phyloP scores from a whole-genome alignment of 2,329 filamentous ascomycete species.

The Alternaria sp. region DNA sequence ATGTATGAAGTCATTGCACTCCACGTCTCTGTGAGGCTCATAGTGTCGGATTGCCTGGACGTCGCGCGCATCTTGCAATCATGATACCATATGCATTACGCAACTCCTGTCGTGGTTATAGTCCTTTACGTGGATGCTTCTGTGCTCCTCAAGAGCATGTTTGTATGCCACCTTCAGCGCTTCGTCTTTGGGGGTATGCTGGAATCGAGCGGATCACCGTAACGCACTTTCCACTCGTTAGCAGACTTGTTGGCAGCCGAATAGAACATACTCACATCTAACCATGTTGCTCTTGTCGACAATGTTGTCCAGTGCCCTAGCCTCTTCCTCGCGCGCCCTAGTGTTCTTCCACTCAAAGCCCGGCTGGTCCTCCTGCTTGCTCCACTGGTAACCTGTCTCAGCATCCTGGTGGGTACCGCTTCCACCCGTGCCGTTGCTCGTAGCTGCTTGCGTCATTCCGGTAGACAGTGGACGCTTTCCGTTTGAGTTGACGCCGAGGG shows the following conservation, averaged over 20 bases:
- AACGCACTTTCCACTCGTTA: conserved; percentile 38
- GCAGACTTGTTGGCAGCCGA: not conserved
- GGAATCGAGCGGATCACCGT: conserved; percentile 49
- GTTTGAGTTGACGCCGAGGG: conserved; percentile 47
- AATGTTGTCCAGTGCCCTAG: conserved; percentile 46
- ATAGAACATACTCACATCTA: conserved; percentile 35
- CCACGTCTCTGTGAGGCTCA: not conserved
- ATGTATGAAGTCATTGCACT: not conserved
- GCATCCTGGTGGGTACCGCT: conserved; percentile 25
- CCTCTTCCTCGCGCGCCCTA: conserved; percentile 48
- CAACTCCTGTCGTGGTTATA: not conserved
- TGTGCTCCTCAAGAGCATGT: not conserved
- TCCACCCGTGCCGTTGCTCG: conserved; percentile 13
- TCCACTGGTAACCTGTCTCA: conserved; percentile 51
- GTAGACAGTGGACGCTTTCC: conserved; percentile 45
- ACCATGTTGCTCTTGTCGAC: conserved; percentile 48
- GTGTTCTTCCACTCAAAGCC: conserved; percentile 51
- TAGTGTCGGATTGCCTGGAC: not conserved
- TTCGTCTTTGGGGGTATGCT: conserved; percentile 36
- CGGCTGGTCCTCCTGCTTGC: conserved; percentile 47
- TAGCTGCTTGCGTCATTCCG: conserved; percentile 24
- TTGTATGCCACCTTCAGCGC: conserved; percentile 30
- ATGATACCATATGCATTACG: not conserved
- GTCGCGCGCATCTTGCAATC: not conserved
- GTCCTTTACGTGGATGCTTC: not conserved